Evolutionary conservation across 2,329 filamentous ascomycete species (phyloP), one percentile per base, ranked within the genome.

Genomic region (Botrytis tulipae): DNA sequence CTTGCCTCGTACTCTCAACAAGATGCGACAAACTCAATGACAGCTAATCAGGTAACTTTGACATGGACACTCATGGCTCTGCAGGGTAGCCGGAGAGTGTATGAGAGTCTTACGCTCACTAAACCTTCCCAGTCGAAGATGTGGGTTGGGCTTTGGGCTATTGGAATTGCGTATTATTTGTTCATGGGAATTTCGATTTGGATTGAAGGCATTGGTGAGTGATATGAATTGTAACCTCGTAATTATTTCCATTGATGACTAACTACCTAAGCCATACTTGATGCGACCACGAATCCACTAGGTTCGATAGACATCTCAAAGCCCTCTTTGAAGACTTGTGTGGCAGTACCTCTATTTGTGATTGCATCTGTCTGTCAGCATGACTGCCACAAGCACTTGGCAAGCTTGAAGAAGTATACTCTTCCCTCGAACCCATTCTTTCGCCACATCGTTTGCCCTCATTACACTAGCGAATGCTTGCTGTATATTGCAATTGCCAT

Each of bases 381-480:
- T 82, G 86, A 89, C 76, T 93, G 91, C 79, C 93, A 95, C 80
- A 83, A 83, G 72, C 86, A 95, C 78, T 87, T 96, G 32, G 89
- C 90, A 60, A 87, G 87, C 57, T 83, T 96, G 74, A 88, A 89
- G 80, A 95, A 94, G 80, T 98, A 99, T 82, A 92, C 92, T 18
- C 86, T 98, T 37, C 95, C 95, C 0, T 84, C 87, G 3, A 87
- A 92, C 74, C 90, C 91, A 4, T 83, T 92, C 73, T 99, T 98
- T 82, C 85, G 85, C 62, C 85, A 86, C 73, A 82, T 97, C 35
- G 83, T 98, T 57, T 97, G 93, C 78, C 94, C 96, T 29, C 96
- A 99, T 83, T 99, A 98, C 82, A 92, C 92, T 5, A 93, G 92
- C 79, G 96, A 98, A 83, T 95, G 93, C 80, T 81, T 92, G 59